phyloP scores from a whole-genome alignment of 129 eudicot genomes.

The Mikania micrantha region DNA sequence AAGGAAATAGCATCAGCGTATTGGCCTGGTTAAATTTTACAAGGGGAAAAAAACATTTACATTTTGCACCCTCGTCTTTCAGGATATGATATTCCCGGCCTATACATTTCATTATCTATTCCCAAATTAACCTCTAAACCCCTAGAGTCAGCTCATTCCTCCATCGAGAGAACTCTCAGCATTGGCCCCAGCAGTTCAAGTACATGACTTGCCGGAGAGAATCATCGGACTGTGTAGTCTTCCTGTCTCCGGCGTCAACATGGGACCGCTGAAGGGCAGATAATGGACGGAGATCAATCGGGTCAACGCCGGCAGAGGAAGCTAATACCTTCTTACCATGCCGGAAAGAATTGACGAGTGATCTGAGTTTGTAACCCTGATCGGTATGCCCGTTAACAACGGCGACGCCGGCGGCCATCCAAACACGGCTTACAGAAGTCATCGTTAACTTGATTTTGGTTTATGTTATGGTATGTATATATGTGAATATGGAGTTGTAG shows the following conservation, averaged over 20 bases:
- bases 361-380: constrained; percentile 36
- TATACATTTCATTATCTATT: not conserved
- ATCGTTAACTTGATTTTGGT: not conserved
- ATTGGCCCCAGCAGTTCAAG: constrained; percentile 25
- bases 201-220: constrained; percentile 29
- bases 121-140: not conserved
- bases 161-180: not conserved
- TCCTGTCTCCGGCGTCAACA: not conserved
- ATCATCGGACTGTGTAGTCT: constrained; percentile 8
- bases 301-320: constrained; percentile 1
- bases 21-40: not conserved
- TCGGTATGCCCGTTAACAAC: constrained; percentile 32
- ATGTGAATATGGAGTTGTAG: not conserved
- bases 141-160: no score
- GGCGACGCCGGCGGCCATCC: constrained; percentile 45
- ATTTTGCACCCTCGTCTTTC: not conserved
- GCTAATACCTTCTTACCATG: constrained; percentile 24
- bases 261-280: not conserved
- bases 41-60: constrained; percentile 1
- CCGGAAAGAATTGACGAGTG: constrained; percentile 29
- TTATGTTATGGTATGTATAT: no score
- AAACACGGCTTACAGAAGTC: constrained; percentile 32
- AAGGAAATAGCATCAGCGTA: not conserved
- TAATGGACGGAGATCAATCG: constrained; percentile 10
- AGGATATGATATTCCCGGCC: not conserved